A percentile compares a stretch with the other conserved stretches of the same genome.
These are phyloP conservation scores for Gossypium thurberi DNA, from an alignment of 345 rosid species.

Conservation along the genomic window DNA sequence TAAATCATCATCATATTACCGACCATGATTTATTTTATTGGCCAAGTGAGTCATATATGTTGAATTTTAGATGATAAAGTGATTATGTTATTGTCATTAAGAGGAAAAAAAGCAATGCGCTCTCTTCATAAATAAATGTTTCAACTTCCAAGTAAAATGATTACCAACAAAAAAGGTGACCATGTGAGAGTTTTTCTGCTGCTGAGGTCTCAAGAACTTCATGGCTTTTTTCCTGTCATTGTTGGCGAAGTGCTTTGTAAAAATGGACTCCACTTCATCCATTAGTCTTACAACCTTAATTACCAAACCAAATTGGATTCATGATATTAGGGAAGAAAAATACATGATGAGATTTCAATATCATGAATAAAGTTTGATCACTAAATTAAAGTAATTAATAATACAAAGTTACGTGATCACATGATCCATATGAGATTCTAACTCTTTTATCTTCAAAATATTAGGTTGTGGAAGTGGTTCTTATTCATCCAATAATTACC, in stretches of 20 bases:
- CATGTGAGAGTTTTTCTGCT: slow-evolving; percentile 83
- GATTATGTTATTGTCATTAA: neutral
- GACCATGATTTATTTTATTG: neutral
- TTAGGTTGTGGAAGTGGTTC: neutral
- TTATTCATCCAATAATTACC: neutral
- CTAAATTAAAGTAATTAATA: neutral
- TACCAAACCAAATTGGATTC: slow-evolving; percentile 14
- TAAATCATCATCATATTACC: neutral
- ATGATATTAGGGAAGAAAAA: neutral
- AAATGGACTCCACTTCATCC: slow-evolving; percentile 98
- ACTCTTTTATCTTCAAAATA: neutral
- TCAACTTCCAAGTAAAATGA: neutral
- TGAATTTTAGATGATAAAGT: neutral
- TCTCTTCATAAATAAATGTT: neutral
- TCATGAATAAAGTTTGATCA: neutral
- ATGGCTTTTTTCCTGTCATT: slow-evolving; percentile 95
- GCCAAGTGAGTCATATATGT: neutral
- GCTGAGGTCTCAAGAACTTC: slow-evolving; percentile 90
- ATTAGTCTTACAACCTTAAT: slow-evolving; percentile 71
- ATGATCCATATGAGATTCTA: neutral
- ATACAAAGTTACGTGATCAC: neutral
- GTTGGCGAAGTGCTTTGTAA: slow-evolving; percentile 93
- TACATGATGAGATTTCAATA: neutral
- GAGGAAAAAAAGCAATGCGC: neutral
- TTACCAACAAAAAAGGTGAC: slow-evolving; percentile 96